phyloP scores from a whole-genome alignment of 345 rosid species.

The Melaleuca alternifolia region DNA sequence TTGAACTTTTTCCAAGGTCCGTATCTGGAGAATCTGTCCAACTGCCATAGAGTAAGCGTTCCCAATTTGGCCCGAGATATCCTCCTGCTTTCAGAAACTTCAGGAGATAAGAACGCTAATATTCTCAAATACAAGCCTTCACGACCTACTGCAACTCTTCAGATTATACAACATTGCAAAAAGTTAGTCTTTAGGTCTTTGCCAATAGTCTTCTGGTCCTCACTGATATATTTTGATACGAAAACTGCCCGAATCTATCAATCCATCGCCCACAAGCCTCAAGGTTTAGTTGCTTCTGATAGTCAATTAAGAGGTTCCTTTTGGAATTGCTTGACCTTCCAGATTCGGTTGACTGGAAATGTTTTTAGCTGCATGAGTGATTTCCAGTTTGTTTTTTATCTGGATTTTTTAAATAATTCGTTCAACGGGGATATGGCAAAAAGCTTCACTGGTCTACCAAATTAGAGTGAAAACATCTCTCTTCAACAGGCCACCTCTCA shows the following conservation, averaged over 20 bases:
- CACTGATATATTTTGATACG: not conserved
- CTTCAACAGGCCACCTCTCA: not conserved
- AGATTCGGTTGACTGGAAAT: constrained; percentile 3
- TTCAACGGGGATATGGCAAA: constrained; percentile 17
- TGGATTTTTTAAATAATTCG: constrained; percentile 23
- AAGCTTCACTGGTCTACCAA: constrained; percentile 8
- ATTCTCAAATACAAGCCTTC: constrained; percentile 1
- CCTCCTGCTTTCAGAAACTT: constrained; percentile 7
- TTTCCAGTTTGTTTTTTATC: constrained; percentile 11
- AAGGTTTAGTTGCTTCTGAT: not conserved
- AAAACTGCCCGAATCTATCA: constrained; percentile 5
- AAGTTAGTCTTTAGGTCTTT: not conserved
- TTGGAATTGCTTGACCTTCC: constrained; percentile 7
- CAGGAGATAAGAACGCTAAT: constrained; percentile 2
- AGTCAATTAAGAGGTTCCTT: constrained; percentile 1
- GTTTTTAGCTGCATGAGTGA: not conserved
- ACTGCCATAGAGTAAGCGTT: not conserved
- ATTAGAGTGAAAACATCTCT: not conserved
- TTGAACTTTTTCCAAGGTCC: constrained; percentile 10
- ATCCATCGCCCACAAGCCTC: not conserved
- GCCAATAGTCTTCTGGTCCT: not conserved
- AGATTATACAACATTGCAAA: constrained; percentile 3
- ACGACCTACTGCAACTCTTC: constrained; percentile 2
- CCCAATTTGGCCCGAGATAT: not conserved
- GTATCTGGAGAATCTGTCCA: constrained; percentile 4